phyloP scores from a whole-genome alignment of 179 eudicot species.

The Silene vulgaris region DNA sequence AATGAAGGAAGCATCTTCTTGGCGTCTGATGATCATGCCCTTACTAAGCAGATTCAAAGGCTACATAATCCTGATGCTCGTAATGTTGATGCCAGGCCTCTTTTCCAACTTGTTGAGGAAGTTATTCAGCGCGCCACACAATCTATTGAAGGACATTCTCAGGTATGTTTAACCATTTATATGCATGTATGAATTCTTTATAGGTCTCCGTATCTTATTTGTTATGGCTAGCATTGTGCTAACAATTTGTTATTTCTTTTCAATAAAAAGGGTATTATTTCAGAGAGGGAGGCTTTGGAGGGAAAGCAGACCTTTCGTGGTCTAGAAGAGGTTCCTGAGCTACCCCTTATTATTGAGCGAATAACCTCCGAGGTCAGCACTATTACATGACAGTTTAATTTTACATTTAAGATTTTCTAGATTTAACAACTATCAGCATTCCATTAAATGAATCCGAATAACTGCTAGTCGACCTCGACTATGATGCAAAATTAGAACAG shows the following conservation, averaged over 20 bases:
- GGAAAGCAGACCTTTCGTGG: conserved; percentile 18
- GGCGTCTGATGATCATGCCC: conserved; percentile 47
- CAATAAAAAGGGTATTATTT: conserved; percentile 15
- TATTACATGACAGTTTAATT: not conserved
- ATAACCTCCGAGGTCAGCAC: conserved; percentile 44
- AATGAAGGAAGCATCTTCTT: conserved; percentile 32
- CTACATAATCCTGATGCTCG: conserved; percentile 53
- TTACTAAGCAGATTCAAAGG: conserved; percentile 43
- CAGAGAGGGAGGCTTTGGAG: conserved; percentile 21
- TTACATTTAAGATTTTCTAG: not conserved
- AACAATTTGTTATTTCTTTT: not conserved
- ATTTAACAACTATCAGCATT: no score
- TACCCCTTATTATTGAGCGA: conserved; percentile 39
- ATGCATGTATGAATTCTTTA: not conserved
- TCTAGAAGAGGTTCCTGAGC: conserved; percentile 38
- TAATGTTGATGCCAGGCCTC: conserved; percentile 42
- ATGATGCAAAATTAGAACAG: no score
- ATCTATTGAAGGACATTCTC: conserved; percentile 22
- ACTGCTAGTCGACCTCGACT: no score
- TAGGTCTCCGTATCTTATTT: not conserved
- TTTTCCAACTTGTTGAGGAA: conserved; percentile 50
- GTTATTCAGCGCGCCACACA: conserved; percentile 38
- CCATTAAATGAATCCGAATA: no score
- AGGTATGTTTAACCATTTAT: conserved; percentile 17
- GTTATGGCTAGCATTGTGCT: not conserved